Evolutionary conservation across 164 flowering plant genomes (phyloP), one percentile per base, ranked within the genome.

Genomic region (Sextonia rubra): DNA sequence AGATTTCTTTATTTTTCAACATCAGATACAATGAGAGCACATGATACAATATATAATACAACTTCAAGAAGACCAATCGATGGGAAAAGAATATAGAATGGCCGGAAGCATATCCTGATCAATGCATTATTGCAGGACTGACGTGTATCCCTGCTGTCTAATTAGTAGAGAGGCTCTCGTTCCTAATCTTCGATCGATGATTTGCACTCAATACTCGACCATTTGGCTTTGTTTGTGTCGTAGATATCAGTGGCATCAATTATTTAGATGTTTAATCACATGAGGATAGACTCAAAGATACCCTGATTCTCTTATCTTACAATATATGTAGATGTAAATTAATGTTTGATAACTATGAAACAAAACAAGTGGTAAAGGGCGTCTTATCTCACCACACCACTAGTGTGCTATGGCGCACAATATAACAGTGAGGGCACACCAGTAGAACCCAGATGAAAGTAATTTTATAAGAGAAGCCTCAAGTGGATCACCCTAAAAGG

Each of bases 111-210:
- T 15, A 66, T 66, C 69, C 69, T 2, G 8, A 23, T 30, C 69
- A 66, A 30, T 32, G 72, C 29, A 71, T 63, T 72, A 47, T 69
- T 76, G 69, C 69, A 7, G 1, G 26, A 63, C 86, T 83, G 83
- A 89, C 88, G 92, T 87, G 96, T 87, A 90, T 83, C 91, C 82
- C 18, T 24, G 87, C 80, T 84, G 89, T 84, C 78, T 73, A 66
- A 73, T 71, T 6, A 15, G 23, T 23, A 20, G 12, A 5, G 67
- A 52, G 20, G 2, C 58, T 17, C 58, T 3, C 0, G 58, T 52
- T 15, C 14, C 5, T 20, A 4, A 18, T 52, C 17, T 20, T 52
- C 15, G 7, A 1, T 18, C 58, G n/a, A 52, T 17, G 58, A 32
- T 32, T 32, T 7, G 7, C 7, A 32, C 6, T 32, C 37, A 32